These are phyloP conservation scores for Phyllachora maydis DNA, from an alignment of 2,329 filamentous ascomycete species.

Conservation along the genomic window DNA sequence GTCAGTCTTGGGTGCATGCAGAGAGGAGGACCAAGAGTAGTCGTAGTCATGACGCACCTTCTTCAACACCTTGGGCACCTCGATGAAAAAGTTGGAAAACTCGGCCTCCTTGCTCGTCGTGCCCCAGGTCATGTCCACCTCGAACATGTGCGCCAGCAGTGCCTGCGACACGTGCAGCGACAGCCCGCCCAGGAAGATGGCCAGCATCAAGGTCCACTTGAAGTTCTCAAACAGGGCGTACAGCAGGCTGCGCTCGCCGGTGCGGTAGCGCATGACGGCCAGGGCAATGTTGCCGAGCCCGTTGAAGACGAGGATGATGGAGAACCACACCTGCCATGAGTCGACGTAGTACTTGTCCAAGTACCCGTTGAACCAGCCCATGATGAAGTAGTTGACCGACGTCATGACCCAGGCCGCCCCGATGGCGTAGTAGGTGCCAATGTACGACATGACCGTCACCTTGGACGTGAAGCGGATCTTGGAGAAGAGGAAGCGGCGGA, in stretches of 20 bases:
- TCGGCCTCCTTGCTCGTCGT: slow-evolving; percentile 69
- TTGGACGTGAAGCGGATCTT: slow-evolving; percentile 58
- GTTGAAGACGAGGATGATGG: slow-evolving; percentile 61
- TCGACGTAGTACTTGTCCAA: slow-evolving; percentile 67
- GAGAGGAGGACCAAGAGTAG: background rate
- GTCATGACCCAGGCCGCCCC: slow-evolving; percentile 59
- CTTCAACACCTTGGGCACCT: slow-evolving; percentile 59
- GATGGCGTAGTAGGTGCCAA: slow-evolving; percentile 65
- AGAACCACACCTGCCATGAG: slow-evolving; percentile 64
- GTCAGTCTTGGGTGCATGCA: background rate
- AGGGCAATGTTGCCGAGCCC: slow-evolving; percentile 53
- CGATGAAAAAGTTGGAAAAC: slow-evolving; percentile 68
- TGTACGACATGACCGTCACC: slow-evolving; percentile 56
- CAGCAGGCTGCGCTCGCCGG: slow-evolving; percentile 39
- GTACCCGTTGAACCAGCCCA: slow-evolving; percentile 58
- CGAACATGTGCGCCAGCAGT: slow-evolving; percentile 63
- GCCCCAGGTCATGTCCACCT: slow-evolving; percentile 73
- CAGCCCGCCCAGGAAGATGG: slow-evolving; percentile 66
- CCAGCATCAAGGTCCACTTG: slow-evolving; percentile 54
- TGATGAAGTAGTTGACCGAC: slow-evolving; percentile 51
- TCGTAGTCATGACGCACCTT: slow-evolving; percentile 33
- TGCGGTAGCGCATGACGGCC: slow-evolving; percentile 52
- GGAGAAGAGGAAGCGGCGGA: slow-evolving; percentile 52
- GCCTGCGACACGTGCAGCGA: slow-evolving; percentile 67
- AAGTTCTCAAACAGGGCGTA: slow-evolving; percentile 40